Base-by-base conservation (phyloP, 768 basidiomycete genomes). In the Agaricus bisporus region DNA sequence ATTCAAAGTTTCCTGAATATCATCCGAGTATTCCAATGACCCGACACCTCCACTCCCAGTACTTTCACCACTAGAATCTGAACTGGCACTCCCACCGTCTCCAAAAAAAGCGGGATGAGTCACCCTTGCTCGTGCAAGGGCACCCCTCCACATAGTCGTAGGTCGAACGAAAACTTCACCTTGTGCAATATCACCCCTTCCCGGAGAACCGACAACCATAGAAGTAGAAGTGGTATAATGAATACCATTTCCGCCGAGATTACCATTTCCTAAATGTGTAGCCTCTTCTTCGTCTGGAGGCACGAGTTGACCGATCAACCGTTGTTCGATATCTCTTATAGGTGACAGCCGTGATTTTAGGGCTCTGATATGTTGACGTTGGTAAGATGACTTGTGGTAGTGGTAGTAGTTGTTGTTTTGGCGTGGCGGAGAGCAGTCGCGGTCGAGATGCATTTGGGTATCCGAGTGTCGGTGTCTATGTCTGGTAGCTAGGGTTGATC, bases 251-350 rank as follows among this genome's bases (percentile, higher is more conserved):
- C 66, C 58, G 0, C 68, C 60, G 6, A 54, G 29, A 54, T 32
- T 54, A 11, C 52, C 52, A 20, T 54, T 39, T 5, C 52, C 52
- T 32, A 76, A 62, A 29, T 74, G 74, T 2, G 73, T 70, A 1
- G 80, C 73, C 59, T 78, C 80, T 45, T 83, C 80, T 63, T 88
- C 87, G 64, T 78, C 79, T 10, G 77, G 74, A 1, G 85, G 85
- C 0, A 88, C 81, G 12, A 91, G 76, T 58, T 78, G 84, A 8
- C 83, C 80, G 37, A 89, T 77, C 48, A 91, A 76, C 8, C 85
- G 74, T 0, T 79, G 73, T 61, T 91, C 89, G 42, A 88, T 75
- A 61, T 86, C 86, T 7, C 73, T 76, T 37, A 91, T 79, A 3
- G 88, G 86, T 1, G 75, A 71, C 12, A 91, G 76, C 28, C 83